Evolutionary conservation across 345 rosid species (phyloP).

Genomic region (Euphorbia pulcherrima): DNA sequence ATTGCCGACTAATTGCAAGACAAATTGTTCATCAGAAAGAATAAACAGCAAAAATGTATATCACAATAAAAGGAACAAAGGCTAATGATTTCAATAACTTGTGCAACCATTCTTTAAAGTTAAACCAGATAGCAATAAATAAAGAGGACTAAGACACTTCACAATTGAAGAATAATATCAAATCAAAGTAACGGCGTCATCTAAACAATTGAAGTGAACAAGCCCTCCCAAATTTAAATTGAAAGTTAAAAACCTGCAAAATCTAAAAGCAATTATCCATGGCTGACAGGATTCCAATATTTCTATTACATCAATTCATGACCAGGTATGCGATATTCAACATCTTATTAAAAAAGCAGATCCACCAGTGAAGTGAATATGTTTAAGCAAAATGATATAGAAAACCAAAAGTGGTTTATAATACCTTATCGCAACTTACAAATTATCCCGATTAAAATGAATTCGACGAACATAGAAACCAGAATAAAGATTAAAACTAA

Average conservation of each 20-base stretch:
- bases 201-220: background rate
- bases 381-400: background rate
- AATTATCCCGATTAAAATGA: background rate
- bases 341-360: background rate
- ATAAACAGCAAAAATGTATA: background rate
- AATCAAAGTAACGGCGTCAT: background rate
- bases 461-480: background rate
- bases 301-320: no score
- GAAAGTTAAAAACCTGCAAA: slow-evolving; percentile 3
- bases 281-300: background rate
- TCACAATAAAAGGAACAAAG: background rate
- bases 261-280: background rate
- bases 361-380: background rate
- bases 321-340: background rate
- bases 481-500: background rate
- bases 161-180: background rate
- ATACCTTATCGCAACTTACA: slow-evolving; percentile 1
- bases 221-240: background rate
- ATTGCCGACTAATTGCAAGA: slow-evolving; percentile 14
- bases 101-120: background rate
- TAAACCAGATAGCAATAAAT: background rate
- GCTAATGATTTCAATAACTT: background rate
- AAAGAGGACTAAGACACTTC: no score
- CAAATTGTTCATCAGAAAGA: background rate
- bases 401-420: background rate